Percentiles rank a stretch among this genome's conserved stretches.
Evolutionary conservation across 2,329 filamentous ascomycete species (phyloP).

Genomic region (Orbilia javanica): DNA sequence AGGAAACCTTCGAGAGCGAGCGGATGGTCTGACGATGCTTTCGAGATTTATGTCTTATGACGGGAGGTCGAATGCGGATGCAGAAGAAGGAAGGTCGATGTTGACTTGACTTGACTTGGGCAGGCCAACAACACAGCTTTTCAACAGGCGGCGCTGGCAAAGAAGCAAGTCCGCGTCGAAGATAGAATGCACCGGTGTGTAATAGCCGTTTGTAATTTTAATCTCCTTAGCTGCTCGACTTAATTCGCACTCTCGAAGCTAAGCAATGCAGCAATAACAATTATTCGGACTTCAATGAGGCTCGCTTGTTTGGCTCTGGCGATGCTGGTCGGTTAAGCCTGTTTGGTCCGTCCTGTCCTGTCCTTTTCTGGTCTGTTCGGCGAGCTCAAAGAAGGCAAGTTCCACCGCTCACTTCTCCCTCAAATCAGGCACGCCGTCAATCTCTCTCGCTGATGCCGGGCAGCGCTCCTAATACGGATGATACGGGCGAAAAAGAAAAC

Average conservation of each 20-base stretch:
- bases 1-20: slow-evolving; percentile 3
- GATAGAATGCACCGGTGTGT: slow-evolving; percentile 12
- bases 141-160: slow-evolving; percentile 12
- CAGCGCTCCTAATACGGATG: slow-evolving; percentile 1
- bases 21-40: not conserved
- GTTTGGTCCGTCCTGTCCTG: not conserved
- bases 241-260: not conserved
- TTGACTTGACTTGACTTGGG: not conserved
- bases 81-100: slow-evolving; percentile 11
- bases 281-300: slow-evolving; percentile 14
- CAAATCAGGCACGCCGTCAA: not conserved
- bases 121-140: not conserved
- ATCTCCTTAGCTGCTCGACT: not conserved
- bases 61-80: not conserved
- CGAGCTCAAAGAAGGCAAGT: slow-evolving; percentile 54
- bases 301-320: slow-evolving; percentile 33
- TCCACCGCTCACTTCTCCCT: slow-evolving; percentile 24
- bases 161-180: slow-evolving; percentile 50
- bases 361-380: slow-evolving; percentile 32
- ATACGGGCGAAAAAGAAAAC: slow-evolving; percentile 6
- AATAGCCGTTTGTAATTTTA: slow-evolving; percentile 33
- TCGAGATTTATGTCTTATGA: not conserved
- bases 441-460: slow-evolving; percentile 11
- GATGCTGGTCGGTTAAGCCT: not conserved
- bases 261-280: not conserved